Conservation (phyloP, 2,329 filamentous ascomycete genomes). For the Myrmaecium sp. region DNA sequence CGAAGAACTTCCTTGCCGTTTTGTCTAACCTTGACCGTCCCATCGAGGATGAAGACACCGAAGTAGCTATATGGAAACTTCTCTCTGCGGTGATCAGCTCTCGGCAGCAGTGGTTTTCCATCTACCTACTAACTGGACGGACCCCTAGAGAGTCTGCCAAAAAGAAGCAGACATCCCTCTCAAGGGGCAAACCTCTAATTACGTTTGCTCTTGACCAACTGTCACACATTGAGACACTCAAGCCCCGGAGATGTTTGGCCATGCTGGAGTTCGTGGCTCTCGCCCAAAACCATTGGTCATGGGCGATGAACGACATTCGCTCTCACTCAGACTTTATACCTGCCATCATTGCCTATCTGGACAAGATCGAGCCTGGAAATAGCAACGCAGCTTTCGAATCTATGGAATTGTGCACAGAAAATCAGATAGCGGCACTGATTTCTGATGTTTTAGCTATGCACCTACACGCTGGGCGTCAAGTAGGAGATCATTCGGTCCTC, state of each 20-base stretch:
- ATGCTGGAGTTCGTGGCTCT: slow-evolving; percentile 76
- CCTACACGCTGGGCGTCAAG: slow-evolving; percentile 68
- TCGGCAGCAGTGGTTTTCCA: slow-evolving; percentile 89
- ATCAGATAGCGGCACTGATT: slow-evolving; percentile 55
- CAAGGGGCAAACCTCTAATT: slow-evolving; percentile 48
- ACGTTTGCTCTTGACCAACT: slow-evolving; percentile 56
- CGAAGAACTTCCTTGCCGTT: slow-evolving; percentile 67
- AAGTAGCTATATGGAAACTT: slow-evolving; percentile 64
- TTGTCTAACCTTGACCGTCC: slow-evolving; percentile 64
- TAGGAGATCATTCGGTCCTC: slow-evolving; percentile 52
- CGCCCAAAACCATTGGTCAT: slow-evolving; percentile 89
- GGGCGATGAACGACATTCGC: slow-evolving; percentile 69
- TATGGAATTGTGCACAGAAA: slow-evolving; percentile 20
- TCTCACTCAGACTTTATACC: slow-evolving; percentile 58
- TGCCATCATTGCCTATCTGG: slow-evolving; percentile 54
- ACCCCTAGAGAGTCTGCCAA: slow-evolving; percentile 63
- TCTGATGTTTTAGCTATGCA: slow-evolving; percentile 85
- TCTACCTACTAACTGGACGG: slow-evolving; percentile 77
- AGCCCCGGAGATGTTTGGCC: slow-evolving; percentile 48
- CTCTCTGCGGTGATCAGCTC: slow-evolving; percentile 74
- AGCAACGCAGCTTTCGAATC: slow-evolving; percentile 26
- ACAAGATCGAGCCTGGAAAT: slow-evolving; percentile 38
- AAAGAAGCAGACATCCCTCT: slow-evolving; percentile 26
- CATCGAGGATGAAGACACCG: slow-evolving; percentile 46
- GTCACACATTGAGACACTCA: slow-evolving; percentile 44